These are phyloP conservation scores for Pestalotiopsis sp. DNA, from an alignment of 2,329 filamentous ascomycete species.

Conservation along the genomic window DNA sequence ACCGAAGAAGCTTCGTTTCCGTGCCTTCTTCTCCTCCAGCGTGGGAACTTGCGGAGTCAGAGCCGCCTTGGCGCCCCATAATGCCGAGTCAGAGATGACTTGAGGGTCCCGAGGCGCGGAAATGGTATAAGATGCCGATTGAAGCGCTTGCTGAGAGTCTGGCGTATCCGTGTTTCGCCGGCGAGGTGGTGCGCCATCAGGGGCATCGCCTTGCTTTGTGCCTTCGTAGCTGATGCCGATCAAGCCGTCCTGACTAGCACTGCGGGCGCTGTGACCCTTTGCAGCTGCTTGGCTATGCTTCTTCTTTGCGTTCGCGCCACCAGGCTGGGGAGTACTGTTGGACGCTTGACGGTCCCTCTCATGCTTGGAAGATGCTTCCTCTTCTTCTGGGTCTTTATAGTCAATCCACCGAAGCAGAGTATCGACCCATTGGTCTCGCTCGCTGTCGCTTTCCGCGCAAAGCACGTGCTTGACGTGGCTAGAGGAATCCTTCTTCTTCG, in stretches of 20 bases:
- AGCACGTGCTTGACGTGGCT: slow-evolving; percentile 90
- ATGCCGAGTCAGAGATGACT: slow-evolving; percentile 79
- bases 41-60: slow-evolving; percentile 49
- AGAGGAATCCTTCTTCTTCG: slow-evolving; percentile 91
- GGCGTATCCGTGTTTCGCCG: slow-evolving; percentile 30
- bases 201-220: slow-evolving; percentile 54
- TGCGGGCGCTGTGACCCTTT: slow-evolving; percentile 37
- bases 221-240: slow-evolving; percentile 63
- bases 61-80: slow-evolving; percentile 81
- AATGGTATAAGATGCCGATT: slow-evolving; percentile 58
- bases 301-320: slow-evolving; percentile 45
- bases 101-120: slow-evolving; percentile 85
- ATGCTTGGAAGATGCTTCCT: slow-evolving; percentile 43
- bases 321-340: slow-evolving; percentile 36
- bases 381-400: slow-evolving; percentile 64
- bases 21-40: slow-evolving; percentile 74
- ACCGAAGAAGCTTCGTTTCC: slow-evolving; percentile 80
- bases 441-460: slow-evolving; percentile 90
- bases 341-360: slow-evolving; percentile 44
- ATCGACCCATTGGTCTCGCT: slow-evolving; percentile 93
- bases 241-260: slow-evolving; percentile 45
- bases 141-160: slow-evolving; percentile 31
- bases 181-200: slow-evolving; percentile 44
- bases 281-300: slow-evolving; percentile 32
- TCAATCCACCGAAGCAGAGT: slow-evolving; percentile 89